Conservation (phyloP, 106 monocot genomes). For the Dactylorhiza incarnata region DNA sequence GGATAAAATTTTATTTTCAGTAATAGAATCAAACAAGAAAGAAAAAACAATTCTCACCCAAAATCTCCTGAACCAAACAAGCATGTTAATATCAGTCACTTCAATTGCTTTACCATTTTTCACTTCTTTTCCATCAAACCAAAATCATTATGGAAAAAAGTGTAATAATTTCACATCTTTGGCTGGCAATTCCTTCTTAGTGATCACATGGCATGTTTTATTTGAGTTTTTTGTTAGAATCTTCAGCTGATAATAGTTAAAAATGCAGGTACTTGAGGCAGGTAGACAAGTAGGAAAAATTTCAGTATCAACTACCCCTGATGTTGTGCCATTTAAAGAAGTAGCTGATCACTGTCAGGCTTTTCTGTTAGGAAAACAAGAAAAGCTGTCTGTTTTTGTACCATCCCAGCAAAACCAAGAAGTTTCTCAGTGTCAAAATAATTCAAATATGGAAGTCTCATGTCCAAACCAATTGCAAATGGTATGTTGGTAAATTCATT, state of each 20-base stretch:
- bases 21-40: too few species aligned
- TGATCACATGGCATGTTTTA: too few species aligned
- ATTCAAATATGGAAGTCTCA: neutral
- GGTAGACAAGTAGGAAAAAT: constrained; percentile 39
- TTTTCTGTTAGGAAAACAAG: constrained; percentile 63
- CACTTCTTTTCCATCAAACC: too few species aligned
- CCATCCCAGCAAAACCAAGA: constrained; percentile 42
- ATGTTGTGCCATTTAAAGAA: constrained; percentile 78
- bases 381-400: constrained; percentile 63
- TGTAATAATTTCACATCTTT: neutral
- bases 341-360: constrained; percentile 84
- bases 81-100: too few species aligned
- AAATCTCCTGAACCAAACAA: too few species aligned
- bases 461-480: constrained; percentile 12
- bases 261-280: constrained; percentile 13
- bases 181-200: neutral
- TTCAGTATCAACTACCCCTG: constrained; percentile 52
- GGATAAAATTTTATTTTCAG: too few species aligned
- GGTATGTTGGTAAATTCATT: constrained; percentile 20
- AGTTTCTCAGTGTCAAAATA: constrained; percentile 8
- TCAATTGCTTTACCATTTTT: too few species aligned
- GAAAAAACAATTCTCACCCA: too few species aligned
- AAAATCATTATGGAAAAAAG: neutral
- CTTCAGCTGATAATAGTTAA: neutral
- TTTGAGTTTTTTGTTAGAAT: neutral